Evolutionary conservation across 495 filamentous ascomycete genomes (phyloP).

Genomic region (Umbilicaria muhlenbergii): DNA sequence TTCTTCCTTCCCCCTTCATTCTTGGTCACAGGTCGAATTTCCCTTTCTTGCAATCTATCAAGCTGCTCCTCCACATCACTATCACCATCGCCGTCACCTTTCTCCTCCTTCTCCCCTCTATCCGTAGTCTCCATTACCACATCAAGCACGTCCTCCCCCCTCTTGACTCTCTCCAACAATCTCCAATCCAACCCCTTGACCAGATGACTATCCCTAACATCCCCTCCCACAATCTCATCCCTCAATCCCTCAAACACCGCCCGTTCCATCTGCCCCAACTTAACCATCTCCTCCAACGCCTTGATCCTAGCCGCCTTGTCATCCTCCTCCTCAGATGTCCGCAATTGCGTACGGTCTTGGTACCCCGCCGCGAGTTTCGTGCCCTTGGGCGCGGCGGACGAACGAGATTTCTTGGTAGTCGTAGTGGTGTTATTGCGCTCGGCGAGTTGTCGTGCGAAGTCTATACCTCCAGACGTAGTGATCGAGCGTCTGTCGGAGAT

Average conservation of each 20-base stretch:
- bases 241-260: constrained; percentile 56
- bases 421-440: constrained; percentile 40
- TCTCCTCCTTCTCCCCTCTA: constrained; percentile 9
- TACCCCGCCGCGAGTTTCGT: constrained; percentile 67
- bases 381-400: constrained; percentile 69
- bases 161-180: constrained; percentile 55
- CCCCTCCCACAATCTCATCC: constrained; percentile 68
- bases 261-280: constrained; percentile 66
- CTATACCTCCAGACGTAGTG: constrained; percentile 32
- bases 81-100: constrained; percentile 14
- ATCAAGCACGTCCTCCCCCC: constrained; percentile 54
- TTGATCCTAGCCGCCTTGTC: constrained; percentile 44
- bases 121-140: constrained; percentile 14
- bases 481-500: constrained; percentile 45
- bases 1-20: constrained; percentile 41
- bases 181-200: constrained; percentile 84
- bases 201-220: constrained; percentile 63
- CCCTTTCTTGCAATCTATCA: constrained; percentile 53
- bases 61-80: constrained; percentile 61
- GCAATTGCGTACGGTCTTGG: constrained; percentile 57
- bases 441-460: constrained; percentile 76
- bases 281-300: constrained; percentile 67
- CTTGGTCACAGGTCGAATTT: constrained; percentile 36
- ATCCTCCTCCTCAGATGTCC: constrained; percentile 17
- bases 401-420: constrained; percentile 52